Evolutionary conservation across 108 stramenopile species (phyloP).

Genomic region (Fistulifera solaris): DNA sequence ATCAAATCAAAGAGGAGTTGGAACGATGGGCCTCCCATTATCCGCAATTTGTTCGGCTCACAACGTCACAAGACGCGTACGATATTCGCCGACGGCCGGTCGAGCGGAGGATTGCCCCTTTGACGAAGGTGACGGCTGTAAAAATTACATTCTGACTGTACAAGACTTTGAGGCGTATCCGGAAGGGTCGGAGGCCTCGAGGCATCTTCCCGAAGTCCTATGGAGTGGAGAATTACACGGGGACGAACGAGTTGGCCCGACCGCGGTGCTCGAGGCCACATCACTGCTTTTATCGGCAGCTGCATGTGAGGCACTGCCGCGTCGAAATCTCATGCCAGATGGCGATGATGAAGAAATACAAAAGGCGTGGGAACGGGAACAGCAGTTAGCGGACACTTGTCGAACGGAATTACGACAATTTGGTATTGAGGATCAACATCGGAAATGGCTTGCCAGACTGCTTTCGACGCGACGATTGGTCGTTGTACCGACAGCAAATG

Average conservation of each 20-base stretch:
- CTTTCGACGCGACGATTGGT: conserved; percentile 73
- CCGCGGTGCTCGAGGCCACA: conserved; percentile 42
- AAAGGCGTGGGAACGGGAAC: no score
- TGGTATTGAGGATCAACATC: conserved; percentile 16
- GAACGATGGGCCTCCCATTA: conserved; percentile 33
- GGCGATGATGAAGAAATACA: no score
- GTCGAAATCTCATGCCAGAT: no score
- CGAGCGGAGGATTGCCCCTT: conserved; percentile 36
- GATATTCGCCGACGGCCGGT: conserved; percentile 63
- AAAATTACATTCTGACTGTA: conserved; percentile 67
- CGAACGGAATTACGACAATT: no score
- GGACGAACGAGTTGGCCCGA: conserved; percentile 93
- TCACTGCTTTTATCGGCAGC: conserved; percentile 52
- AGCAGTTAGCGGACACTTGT: no score
- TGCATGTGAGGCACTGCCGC: conserved; percentile 39
- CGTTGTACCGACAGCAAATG: conserved; percentile 73
- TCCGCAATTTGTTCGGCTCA: conserved; percentile 50
- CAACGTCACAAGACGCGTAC: conserved; percentile 66
- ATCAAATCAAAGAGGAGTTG: conserved; percentile 18
- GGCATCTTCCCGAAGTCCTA: conserved; percentile 82
- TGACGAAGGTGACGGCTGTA: conserved; percentile 37
- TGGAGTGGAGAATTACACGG: conserved; percentile 91
- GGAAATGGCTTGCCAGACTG: conserved; percentile 81
- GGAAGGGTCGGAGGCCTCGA: conserved; percentile 33
- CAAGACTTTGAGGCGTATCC: conserved; percentile 71